Evolutionary conservation across 1,284 basidiomycete species (phyloP).

Genomic region (Ustilago bromivora): DNA sequence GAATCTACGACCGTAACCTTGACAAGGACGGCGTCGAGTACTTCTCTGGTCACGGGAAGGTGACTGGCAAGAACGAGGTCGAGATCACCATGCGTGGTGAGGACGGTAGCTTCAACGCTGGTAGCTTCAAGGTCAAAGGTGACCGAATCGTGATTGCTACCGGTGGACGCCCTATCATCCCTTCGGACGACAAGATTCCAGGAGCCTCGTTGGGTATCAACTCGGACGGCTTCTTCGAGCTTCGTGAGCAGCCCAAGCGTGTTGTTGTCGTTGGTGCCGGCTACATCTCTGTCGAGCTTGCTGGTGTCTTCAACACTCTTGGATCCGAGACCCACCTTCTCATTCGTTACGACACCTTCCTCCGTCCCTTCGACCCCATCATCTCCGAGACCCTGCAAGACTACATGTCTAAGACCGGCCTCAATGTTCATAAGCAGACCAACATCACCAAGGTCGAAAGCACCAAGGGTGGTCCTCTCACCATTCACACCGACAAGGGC

Average conservation of each 20-base stretch:
- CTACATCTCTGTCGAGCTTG: conserved; percentile 90
- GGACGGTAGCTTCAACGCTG: conserved; percentile 73
- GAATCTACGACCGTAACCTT: conserved; percentile 86
- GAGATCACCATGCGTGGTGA: conserved; percentile 61
- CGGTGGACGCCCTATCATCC: conserved; percentile 85
- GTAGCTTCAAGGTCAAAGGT: conserved; percentile 65
- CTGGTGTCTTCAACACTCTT: conserved; percentile 67
- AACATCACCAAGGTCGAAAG: conserved; percentile 82
- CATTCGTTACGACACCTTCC: conserved; percentile 87
- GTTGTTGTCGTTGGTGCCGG: conserved; percentile 95
- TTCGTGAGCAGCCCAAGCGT: conserved; percentile 88
- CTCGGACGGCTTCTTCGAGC: conserved; percentile 96
- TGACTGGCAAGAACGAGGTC: conserved; percentile 63
- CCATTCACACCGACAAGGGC: conserved; percentile 72
- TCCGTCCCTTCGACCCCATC: conserved; percentile 91
- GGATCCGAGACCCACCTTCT: conserved; percentile 85
- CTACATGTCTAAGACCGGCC: conserved; percentile 93
- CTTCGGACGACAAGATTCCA: conserved; percentile 83
- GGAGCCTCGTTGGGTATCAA: conserved; percentile 89
- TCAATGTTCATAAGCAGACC: conserved; percentile 85
- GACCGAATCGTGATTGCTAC: conserved; percentile 76
- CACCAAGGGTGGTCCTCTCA: conserved; percentile 60
- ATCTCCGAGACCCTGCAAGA: conserved; percentile 87
- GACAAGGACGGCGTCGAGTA: conserved; percentile 89
- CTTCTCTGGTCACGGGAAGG: conserved; percentile 80